These are phyloP conservation scores for Nicotiana noctiflora DNA, from an alignment of 257 asterid species.

Conservation along the genomic window DNA sequence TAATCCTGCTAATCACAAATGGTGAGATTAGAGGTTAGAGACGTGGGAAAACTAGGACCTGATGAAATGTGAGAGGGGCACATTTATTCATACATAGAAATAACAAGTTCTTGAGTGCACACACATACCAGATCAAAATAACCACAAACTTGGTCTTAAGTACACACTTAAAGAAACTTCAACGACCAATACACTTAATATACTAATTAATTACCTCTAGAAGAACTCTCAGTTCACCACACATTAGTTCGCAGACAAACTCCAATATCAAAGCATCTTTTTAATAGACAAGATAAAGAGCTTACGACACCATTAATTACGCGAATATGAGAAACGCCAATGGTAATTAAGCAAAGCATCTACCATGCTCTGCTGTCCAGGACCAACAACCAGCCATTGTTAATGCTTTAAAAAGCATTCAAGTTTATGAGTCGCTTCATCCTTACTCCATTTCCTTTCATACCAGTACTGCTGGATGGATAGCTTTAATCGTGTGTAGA, in stretches of 20 bases:
- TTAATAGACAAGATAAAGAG: slow-evolving; percentile 11
- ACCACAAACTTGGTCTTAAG: background rate
- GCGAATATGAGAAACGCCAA: slow-evolving; percentile 7
- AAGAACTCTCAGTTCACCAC: slow-evolving; percentile 9
- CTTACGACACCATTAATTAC: slow-evolving; percentile 12
- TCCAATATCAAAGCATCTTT: slow-evolving; percentile 10
- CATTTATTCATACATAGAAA: slow-evolving; percentile 8
- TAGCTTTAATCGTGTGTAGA: slow-evolving; percentile 24
- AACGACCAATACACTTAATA: slow-evolving; percentile 22
- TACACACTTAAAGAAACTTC: slow-evolving; percentile 9
- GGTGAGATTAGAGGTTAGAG: background rate
- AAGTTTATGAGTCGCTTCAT: slow-evolving; percentile 5
- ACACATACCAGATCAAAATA: background rate
- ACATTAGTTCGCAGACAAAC: slow-evolving; percentile 15
- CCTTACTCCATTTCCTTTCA: background rate
- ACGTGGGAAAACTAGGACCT: background rate
- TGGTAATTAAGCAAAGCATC: slow-evolving; percentile 11
- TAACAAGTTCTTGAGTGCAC: background rate
- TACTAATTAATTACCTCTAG: slow-evolving; percentile 2
- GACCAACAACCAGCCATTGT: slow-evolving; percentile 9
- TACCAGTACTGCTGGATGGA: slow-evolving; percentile 7
- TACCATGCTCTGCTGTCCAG: slow-evolving; percentile 24
- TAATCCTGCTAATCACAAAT: too few relatives aligned
- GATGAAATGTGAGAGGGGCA: background rate
- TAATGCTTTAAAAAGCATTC: slow-evolving; percentile 5